Conservation (phyloP, 2,329 filamentous ascomycete species). For the Xylaria sp. region DNA sequence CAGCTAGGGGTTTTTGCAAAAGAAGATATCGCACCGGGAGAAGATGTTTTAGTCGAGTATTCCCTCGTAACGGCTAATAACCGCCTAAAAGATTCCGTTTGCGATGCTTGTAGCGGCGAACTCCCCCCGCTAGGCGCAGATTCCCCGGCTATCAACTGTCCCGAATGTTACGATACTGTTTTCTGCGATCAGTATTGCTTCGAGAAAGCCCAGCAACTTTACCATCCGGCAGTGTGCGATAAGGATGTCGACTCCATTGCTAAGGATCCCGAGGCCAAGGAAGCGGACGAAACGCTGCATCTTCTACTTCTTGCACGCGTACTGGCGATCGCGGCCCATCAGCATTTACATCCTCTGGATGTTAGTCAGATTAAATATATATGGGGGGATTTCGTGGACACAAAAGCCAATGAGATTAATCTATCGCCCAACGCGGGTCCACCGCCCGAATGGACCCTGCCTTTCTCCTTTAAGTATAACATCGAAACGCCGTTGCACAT, state of each 20-base stretch:
- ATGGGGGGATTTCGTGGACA: conserved; percentile 73
- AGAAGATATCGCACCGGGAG: conserved; percentile 79
- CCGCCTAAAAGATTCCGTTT: conserved; percentile 84
- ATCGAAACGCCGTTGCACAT: conserved; percentile 80
- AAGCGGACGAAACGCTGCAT: conserved; percentile 71
- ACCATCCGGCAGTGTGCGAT: conserved; percentile 74
- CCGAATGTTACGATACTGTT: conserved; percentile 72
- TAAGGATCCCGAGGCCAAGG: conserved; percentile 69
- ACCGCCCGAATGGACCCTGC: conserved; percentile 73
- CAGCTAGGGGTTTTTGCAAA: conserved; percentile 94
- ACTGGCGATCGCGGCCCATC: conserved; percentile 71
- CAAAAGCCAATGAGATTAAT: conserved; percentile 63
- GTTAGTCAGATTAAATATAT: conserved; percentile 73
- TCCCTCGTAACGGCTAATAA: conserved; percentile 91
- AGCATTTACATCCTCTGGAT: conserved; percentile 71
- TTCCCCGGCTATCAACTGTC: conserved; percentile 64
- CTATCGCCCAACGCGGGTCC: conserved; percentile 65
- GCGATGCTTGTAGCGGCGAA: conserved; percentile 85
- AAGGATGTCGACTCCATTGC: conserved; percentile 73
- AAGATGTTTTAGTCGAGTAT: conserved; percentile 82
- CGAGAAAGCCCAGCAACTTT: conserved; percentile 66
- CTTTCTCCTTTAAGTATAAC: conserved; percentile 82
- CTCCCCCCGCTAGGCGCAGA: conserved; percentile 70
- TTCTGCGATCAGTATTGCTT: conserved; percentile 72
- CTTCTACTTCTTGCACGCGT: conserved; percentile 71